phyloP scores from a whole-genome alignment of 768 basidiomycete genomes.

The Boletus fagicola region DNA sequence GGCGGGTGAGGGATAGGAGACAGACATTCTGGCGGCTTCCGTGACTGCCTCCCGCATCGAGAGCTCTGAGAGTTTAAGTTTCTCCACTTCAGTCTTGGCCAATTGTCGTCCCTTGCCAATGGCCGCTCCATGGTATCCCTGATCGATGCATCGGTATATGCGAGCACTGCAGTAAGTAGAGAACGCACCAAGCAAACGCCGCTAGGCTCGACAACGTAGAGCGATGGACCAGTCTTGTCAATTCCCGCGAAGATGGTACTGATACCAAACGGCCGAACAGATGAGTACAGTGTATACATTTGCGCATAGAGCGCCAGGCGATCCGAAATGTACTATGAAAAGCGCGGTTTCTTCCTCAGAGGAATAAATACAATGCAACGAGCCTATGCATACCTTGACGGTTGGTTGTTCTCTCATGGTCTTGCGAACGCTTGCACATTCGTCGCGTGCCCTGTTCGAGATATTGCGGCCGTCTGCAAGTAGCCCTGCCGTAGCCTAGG shows the following conservation, averaged over 20 bases:
- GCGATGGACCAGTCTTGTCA: slow-evolving; percentile 81
- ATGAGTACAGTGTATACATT: slow-evolving; percentile 96
- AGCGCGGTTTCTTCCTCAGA: background rate
- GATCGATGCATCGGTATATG: slow-evolving; percentile 1
- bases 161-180: background rate
- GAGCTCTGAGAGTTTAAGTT: slow-evolving; percentile 82
- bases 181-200: slow-evolving; percentile 81
- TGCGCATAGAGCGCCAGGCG: slow-evolving; percentile 89
- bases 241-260: slow-evolving; percentile 88
- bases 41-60: slow-evolving; percentile 81
- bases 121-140: slow-evolving; percentile 97
- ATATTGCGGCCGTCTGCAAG: slow-evolving; percentile 92
- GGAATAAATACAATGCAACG: background rate
- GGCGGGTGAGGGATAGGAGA: slow-evolving; percentile 11
- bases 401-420: slow-evolving; percentile 71
- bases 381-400: slow-evolving; percentile 59
- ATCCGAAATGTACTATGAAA: slow-evolving; percentile 56
- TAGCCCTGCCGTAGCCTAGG: slow-evolving; percentile 87
- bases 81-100: slow-evolving; percentile 98
- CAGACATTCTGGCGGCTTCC: slow-evolving; percentile 95
- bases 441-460: slow-evolving; percentile 79
- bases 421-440: slow-evolving; percentile 73
- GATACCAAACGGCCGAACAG: slow-evolving; percentile 95
- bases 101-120: slow-evolving; percentile 97
- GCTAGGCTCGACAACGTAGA: slow-evolving; percentile 93